Conservation (phyloP, 257 asterid species). For the Cordia subcordata region DNA sequence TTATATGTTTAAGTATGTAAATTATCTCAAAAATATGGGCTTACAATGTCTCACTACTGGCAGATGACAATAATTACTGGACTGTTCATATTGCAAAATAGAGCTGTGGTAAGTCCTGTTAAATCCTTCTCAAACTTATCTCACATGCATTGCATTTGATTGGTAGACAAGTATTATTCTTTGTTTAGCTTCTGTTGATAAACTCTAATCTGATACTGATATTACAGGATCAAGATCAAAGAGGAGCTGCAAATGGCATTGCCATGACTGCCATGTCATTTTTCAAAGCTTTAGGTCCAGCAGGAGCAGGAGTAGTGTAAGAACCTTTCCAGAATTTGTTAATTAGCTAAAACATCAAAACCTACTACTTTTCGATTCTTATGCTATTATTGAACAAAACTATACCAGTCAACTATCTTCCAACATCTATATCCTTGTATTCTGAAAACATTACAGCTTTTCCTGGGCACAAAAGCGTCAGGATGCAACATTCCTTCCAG, state of each 20-base stretch:
- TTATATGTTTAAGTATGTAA: not conserved
- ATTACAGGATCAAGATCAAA: slow-evolving; percentile 59
- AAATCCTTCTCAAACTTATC: not conserved
- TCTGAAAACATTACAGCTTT: slow-evolving; percentile 35
- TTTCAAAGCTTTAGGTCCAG: slow-evolving; percentile 77
- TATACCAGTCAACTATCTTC: not conserved
- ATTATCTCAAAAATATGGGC: slow-evolving; percentile 6
- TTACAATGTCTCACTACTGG: slow-evolving; percentile 4
- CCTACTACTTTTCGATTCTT: not conserved
- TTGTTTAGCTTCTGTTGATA: not conserved
- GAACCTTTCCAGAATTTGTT: slow-evolving; percentile 28
- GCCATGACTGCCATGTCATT: slow-evolving; percentile 86
- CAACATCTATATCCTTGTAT: not conserved
- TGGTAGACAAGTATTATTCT: not conserved
- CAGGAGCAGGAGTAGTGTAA: slow-evolving; percentile 82
- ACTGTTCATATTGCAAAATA: slow-evolving; percentile 69
- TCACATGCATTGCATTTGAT: not conserved
- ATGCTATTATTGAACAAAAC: not conserved
- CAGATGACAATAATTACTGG: slow-evolving; percentile 80
- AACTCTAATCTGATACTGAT: not conserved
- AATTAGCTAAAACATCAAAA: not conserved
- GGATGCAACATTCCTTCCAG: slow-evolving; percentile 55
- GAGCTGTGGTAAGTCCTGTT: slow-evolving; percentile 59
- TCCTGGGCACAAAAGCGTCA: slow-evolving; percentile 78
- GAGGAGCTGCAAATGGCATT: slow-evolving; percentile 90